These are phyloP conservation scores for Effrenium voratum DNA, from an alignment of 73 alveolate genomes.

Conservation along the genomic window DNA sequence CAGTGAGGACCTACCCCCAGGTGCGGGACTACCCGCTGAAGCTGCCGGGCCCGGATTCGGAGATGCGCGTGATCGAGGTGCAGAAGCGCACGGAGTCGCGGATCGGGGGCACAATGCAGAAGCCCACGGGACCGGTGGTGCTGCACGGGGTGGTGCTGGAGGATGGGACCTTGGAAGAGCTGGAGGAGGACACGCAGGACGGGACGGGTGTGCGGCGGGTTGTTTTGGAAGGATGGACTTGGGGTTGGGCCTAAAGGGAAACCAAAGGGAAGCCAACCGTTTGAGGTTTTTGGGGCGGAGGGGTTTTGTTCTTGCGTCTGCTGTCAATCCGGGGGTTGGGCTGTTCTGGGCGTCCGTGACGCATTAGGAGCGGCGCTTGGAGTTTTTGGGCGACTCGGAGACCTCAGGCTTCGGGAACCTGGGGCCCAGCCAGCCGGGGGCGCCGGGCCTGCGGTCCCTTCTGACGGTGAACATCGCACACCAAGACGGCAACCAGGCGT, in stretches of 20 bases:
- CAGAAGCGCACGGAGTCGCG: slow-evolving; percentile 73
- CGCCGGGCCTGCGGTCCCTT: slow-evolving; percentile 18
- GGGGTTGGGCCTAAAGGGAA: background rate
- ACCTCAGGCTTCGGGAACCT: slow-evolving; percentile 71
- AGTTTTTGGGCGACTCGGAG: slow-evolving; percentile 78
- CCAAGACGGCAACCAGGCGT: slow-evolving; percentile 76
- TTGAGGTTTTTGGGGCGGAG: background rate
- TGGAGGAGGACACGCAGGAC: background rate
- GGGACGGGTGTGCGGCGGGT: background rate
- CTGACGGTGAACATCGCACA: slow-evolving; percentile 62
- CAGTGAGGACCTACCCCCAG: background rate
- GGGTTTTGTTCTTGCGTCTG: no score
- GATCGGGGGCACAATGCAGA: slow-evolving; percentile 40
- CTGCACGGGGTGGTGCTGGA: slow-evolving; percentile 50
- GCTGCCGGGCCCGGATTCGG: background rate
- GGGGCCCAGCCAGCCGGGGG: slow-evolving; percentile 91
- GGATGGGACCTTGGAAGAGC: slow-evolving; percentile 1
- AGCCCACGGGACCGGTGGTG: slow-evolving; percentile 33
- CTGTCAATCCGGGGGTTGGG: no score
- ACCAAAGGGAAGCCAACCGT: background rate
- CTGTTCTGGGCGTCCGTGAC: no score
- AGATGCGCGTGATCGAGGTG: background rate
- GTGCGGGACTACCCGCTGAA: no score
- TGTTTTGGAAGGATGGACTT: background rate
- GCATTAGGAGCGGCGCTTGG: background rate